phyloP scores from a whole-genome alignment of 352 stramenopile genomes.

The Blastocystis hominis region DNA sequence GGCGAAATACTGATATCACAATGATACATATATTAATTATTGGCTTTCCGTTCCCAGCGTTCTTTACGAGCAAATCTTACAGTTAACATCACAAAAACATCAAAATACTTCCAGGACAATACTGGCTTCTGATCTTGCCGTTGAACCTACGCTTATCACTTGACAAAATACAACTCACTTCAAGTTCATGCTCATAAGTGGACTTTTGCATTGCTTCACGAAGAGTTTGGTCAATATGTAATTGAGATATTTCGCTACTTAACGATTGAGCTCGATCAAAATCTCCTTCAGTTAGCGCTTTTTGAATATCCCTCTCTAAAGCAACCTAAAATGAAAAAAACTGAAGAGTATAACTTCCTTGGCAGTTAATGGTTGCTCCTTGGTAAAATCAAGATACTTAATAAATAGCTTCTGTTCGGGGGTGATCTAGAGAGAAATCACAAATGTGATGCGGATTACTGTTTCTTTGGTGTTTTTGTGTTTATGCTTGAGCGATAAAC shows the following conservation, averaged over 20 bases:
- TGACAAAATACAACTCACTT: not conserved
- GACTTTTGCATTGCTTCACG: not conserved
- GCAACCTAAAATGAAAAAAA: not conserved
- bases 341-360: not conserved
- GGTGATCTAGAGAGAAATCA: not conserved
- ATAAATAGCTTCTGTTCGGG: not conserved
- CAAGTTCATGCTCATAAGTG: not conserved
- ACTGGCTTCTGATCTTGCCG: not conserved
- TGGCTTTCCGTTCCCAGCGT: slow-evolving; percentile 44
- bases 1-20: not conserved
- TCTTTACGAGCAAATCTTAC: slow-evolving; percentile 43
- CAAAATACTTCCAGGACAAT: slow-evolving; percentile 10
- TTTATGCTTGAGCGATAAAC: too few species aligned
- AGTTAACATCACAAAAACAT: not conserved
- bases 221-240: not conserved
- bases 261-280: not conserved
- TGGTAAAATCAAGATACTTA: slow-evolving; percentile 26
- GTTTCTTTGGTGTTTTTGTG: too few species aligned
- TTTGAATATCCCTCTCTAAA: slow-evolving; percentile 19
- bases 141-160: not conserved
- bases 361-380: not conserved
- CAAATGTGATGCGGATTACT: too few species aligned
- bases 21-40: not conserved
- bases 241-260: not conserved
- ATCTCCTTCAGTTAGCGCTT: not conserved